Conservation (phyloP, 805 yeast species). For the Candida nonsorbophila region DNA sequence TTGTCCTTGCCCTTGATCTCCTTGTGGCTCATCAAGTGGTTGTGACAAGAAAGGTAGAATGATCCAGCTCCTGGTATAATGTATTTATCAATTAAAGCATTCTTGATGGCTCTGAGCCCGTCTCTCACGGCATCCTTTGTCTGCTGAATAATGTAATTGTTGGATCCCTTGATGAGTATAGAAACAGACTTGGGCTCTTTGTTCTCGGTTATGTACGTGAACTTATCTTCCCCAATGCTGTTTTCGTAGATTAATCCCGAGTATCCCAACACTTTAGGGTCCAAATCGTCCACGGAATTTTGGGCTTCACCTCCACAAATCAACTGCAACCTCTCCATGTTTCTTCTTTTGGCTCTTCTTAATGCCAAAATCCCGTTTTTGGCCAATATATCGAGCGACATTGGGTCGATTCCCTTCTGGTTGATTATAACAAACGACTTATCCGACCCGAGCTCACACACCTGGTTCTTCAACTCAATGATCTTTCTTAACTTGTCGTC, state of each 20-base stretch:
- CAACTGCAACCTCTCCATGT: slow-evolving; percentile 96
- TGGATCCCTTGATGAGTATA: slow-evolving; percentile 89
- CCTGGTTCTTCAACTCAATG: slow-evolving; percentile 87
- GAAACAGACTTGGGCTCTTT: slow-evolving; percentile 88
- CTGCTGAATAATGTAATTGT: slow-evolving; percentile 82
- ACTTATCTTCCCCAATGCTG: slow-evolving; percentile 94
- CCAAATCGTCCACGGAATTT: slow-evolving; percentile 90
- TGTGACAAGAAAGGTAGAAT: slow-evolving; percentile 78
- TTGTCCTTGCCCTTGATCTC: slow-evolving; percentile 78
- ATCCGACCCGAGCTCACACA: slow-evolving; percentile 68
- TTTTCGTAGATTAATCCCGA: slow-evolving; percentile 91
- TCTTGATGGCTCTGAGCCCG: slow-evolving; percentile 91
- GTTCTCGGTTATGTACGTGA: slow-evolving; percentile 89
- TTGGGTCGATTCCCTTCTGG: slow-evolving; percentile 98
- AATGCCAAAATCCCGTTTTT: slow-evolving; percentile 89
- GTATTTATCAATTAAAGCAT: slow-evolving; percentile 77
- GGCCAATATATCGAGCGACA: slow-evolving; percentile 92
- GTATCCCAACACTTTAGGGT: slow-evolving; percentile 74
- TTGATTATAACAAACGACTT: slow-evolving; percentile 90
- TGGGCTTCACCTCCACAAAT: slow-evolving; percentile 98
- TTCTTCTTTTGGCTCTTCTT: slow-evolving; percentile 97
- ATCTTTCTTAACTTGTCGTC: slow-evolving; percentile 90
- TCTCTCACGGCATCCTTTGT: slow-evolving; percentile 97
- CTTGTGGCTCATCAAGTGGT: slow-evolving; percentile 48
- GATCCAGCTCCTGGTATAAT: slow-evolving; percentile 98